phyloP scores from a whole-genome alignment of 495 filamentous ascomycete species.

The Xylaria telfairii region DNA sequence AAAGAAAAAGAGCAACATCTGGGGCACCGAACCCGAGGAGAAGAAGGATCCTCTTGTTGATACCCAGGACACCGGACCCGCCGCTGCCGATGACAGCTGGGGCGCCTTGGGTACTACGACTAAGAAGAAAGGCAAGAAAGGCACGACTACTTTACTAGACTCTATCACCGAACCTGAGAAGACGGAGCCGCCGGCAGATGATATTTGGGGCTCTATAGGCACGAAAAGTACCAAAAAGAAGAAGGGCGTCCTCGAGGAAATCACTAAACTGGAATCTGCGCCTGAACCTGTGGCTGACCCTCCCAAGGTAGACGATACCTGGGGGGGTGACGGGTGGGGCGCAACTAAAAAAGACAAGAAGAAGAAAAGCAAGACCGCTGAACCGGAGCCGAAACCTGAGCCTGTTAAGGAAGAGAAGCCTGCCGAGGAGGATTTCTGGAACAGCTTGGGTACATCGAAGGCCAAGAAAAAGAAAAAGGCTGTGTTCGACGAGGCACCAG shows the following conservation, averaged over 20 bases:
- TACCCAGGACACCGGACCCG: slow-evolving; percentile 28
- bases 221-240: slow-evolving; percentile 39
- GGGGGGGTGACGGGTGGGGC: slow-evolving; percentile 30
- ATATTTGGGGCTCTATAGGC: slow-evolving; percentile 31
- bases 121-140: slow-evolving; percentile 47
- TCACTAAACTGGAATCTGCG: slow-evolving; percentile 27
- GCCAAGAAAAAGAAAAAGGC: slow-evolving; percentile 36
- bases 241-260: slow-evolving; percentile 32
- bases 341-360: slow-evolving; percentile 38
- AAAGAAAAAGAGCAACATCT: slow-evolving; percentile 45
- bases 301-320: slow-evolving; percentile 29
- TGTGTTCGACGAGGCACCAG: not conserved
- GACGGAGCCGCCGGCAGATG: slow-evolving; percentile 19
- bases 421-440: slow-evolving; percentile 39
- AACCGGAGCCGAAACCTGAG: slow-evolving; percentile 17
- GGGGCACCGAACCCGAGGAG: slow-evolving; percentile 38
- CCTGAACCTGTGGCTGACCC: slow-evolving; percentile 30
- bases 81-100: slow-evolving; percentile 37
- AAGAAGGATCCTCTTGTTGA: slow-evolving; percentile 33
- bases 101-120: slow-evolving; percentile 38
- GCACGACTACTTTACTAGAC: slow-evolving; percentile 31
- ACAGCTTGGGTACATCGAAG: slow-evolving; percentile 41
- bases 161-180: slow-evolving; percentile 23
- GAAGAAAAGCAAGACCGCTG: not conserved
- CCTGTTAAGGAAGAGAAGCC: slow-evolving; percentile 29